These are phyloP conservation scores for Leishmania gerbilli DNA, from an alignment of 208 protist genomes.

Conservation along the genomic window DNA sequence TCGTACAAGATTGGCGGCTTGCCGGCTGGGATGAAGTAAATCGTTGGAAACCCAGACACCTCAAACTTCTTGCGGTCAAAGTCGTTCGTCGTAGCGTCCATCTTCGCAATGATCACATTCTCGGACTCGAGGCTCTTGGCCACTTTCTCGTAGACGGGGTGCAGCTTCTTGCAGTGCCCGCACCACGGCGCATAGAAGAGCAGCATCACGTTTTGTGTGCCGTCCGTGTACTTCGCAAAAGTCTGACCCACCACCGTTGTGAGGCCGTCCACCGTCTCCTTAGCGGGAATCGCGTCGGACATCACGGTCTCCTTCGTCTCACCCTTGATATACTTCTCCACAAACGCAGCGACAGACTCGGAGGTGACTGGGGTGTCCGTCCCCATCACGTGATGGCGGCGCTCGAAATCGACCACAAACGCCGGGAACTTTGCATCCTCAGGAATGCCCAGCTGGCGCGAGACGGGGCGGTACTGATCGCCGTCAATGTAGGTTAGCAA, in stretches of 20 bases:
- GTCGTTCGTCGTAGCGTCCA: conserved; percentile 79
- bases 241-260: conserved; percentile 82
- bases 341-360: conserved; percentile 55
- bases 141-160: conserved; percentile 81
- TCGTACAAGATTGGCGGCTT: conserved; percentile 63
- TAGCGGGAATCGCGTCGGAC: conserved; percentile 63
- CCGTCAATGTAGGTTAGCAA: conserved; percentile 79
- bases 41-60: conserved; percentile 84
- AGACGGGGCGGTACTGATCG: conserved; percentile 68
- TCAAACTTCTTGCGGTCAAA: conserved; percentile 42
- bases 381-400: conserved; percentile 60
- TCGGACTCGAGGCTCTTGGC: conserved; percentile 50
- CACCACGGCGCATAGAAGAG: conserved; percentile 98
- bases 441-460: conserved; percentile 58
- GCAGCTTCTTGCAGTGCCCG: conserved; percentile 94
- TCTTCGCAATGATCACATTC: conserved; percentile 83
- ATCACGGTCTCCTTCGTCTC: conserved; percentile 48
- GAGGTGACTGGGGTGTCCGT: conserved; percentile 38
- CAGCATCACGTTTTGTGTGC: conserved; percentile 90
- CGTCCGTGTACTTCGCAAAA: conserved; percentile 49
- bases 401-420: conserved; percentile 66
- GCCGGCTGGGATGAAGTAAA: conserved; percentile 80
- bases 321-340: conserved; percentile 56
- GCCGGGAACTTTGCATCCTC: conserved; percentile 69
- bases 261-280: conserved; percentile 74